phyloP scores from a whole-genome alignment of 2,329 filamentous ascomycete species.

The Passalora sequoiae region DNA sequence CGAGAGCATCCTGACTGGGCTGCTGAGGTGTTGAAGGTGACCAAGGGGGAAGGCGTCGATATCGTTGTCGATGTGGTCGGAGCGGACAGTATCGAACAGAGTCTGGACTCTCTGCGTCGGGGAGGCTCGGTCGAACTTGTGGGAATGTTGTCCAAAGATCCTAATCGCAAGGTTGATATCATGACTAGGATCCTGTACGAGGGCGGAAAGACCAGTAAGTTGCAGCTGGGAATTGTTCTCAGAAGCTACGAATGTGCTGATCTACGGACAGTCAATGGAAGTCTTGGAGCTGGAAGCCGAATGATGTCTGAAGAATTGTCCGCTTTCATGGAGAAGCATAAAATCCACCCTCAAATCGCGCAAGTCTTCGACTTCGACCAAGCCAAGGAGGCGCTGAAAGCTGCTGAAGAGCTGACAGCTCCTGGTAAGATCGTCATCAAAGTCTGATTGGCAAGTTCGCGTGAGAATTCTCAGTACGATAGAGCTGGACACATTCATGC shows the following conservation, averaged over 20 bases:
- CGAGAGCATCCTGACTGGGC: constrained; percentile 55
- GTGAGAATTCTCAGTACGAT: too few relatives aligned
- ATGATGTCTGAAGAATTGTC: constrained; percentile 43
- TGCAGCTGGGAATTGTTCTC: background rate
- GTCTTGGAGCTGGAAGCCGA: constrained; percentile 32
- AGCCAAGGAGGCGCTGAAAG: constrained; percentile 28
- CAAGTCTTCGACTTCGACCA: constrained; percentile 36
- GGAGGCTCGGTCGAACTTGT: constrained; percentile 36
- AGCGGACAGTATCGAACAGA: constrained; percentile 41
- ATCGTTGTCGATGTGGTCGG: constrained; percentile 48
- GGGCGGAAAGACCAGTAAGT: constrained; percentile 20
- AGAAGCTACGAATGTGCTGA: background rate
- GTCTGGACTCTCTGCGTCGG: constrained; percentile 36
- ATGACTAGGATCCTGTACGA: constrained; percentile 20
- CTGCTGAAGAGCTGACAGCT: constrained; percentile 27
- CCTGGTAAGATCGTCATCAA: constrained; percentile 32
- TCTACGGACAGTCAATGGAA: constrained; percentile 12
- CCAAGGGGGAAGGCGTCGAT: constrained; percentile 38
- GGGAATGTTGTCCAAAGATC: constrained; percentile 24
- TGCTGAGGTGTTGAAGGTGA: constrained; percentile 46
- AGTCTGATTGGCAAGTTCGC: too few relatives aligned
- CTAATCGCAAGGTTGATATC: constrained; percentile 15
- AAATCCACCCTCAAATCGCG: constrained; percentile 38
- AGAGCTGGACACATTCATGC: too few relatives aligned
- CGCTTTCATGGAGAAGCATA: constrained; percentile 37